Evolutionary conservation across 2,329 filamentous ascomycete genomes (phyloP).

Genomic region (Ambrosiella xylebori): DNA sequence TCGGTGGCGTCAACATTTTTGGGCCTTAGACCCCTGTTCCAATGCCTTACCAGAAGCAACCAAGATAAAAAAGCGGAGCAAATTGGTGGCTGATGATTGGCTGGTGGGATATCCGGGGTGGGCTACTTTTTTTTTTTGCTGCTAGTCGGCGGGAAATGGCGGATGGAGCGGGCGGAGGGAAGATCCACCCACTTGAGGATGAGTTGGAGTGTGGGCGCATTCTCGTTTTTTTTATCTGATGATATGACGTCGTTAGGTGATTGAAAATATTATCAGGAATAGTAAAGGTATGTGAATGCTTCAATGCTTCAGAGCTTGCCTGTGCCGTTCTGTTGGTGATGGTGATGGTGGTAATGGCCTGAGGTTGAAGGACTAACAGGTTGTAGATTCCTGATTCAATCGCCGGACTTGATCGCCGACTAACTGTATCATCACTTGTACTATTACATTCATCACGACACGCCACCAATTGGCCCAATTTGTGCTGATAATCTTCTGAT

Average conservation of each 20-base stretch:
- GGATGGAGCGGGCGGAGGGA: not conserved
- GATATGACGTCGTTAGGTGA: no score
- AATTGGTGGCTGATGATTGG: slow-evolving; percentile 7
- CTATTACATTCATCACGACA: no score
- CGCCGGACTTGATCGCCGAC: not conserved
- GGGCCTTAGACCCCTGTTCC: not conserved
- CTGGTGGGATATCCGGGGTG: not conserved
- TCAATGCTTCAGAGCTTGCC: not conserved
- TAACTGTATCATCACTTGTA: no score
- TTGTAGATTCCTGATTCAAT: not conserved
- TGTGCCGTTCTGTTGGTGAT: not conserved
- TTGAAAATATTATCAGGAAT: no score
- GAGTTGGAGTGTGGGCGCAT: no score
- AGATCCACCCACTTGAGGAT: no score
- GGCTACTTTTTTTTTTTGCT: not conserved
- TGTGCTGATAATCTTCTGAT: no score
- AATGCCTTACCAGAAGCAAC: not conserved
- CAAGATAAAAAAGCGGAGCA: slow-evolving; percentile 4
- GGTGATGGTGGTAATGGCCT: not conserved
- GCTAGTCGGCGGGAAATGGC: not conserved
- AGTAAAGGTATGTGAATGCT: not conserved
- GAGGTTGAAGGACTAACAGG: not conserved
- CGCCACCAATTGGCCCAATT: no score
- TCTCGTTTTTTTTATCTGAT: no score
- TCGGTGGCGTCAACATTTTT: not conserved